phyloP scores from a whole-genome alignment of 1,284 basidiomycete species.

The Leccinum pseudoinsigne region DNA sequence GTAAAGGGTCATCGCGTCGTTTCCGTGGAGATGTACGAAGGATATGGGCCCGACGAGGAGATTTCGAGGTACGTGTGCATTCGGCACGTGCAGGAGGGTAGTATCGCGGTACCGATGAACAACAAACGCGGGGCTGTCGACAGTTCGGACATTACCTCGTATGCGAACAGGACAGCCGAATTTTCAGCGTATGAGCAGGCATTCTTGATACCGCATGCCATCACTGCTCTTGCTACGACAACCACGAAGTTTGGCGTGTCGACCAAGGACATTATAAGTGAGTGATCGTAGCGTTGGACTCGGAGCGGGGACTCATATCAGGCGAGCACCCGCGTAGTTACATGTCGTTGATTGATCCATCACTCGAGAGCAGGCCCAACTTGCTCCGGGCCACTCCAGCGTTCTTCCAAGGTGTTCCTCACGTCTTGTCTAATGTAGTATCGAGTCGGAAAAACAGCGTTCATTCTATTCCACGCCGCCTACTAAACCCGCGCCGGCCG shows the following conservation, averaged over 20 bases:
- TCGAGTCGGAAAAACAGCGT: constrained; percentile 78
- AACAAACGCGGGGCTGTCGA: background rate
- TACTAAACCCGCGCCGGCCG: constrained; percentile 87
- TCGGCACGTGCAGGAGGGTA: background rate
- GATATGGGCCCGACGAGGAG: constrained; percentile 60
- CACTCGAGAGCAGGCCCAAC: no score
- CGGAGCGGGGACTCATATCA: no score
- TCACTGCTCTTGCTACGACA: constrained; percentile 74
- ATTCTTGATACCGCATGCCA: constrained; percentile 68
- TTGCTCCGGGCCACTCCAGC: no score
- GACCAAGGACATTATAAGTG: constrained; percentile 83
- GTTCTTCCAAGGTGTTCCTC: background rate
- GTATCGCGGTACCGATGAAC: background rate
- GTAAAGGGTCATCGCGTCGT: constrained; percentile 72
- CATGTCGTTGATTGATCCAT: no score
- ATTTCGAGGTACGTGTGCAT: constrained; percentile 56
- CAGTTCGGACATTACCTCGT: constrained; percentile 77
- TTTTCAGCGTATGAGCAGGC: constrained; percentile 65
- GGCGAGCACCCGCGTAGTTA: no score
- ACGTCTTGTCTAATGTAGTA: constrained; percentile 47
- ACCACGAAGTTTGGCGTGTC: constrained; percentile 88
- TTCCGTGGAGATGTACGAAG: constrained; percentile 88
- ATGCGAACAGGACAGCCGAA: constrained; percentile 50
- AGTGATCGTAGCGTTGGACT: constrained; percentile 24
- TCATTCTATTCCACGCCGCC: constrained; percentile 68